These are phyloP conservation scores for Hippophae rhamnoides DNA, from an alignment of 306 rosid species.

Conservation along the genomic window DNA sequence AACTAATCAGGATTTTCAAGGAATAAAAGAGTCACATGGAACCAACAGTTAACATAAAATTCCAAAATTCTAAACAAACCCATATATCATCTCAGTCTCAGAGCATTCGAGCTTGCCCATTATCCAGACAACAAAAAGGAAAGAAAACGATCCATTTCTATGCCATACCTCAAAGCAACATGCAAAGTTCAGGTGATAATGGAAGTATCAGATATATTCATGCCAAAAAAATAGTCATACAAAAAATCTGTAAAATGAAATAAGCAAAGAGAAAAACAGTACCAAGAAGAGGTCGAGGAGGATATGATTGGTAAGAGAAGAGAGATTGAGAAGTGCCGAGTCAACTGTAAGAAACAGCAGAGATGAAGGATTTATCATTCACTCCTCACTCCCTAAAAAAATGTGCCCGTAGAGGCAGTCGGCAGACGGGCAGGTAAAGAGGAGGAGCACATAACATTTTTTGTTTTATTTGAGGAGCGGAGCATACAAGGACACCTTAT, in stretches of 20 bases:
- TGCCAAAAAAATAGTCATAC: neutral
- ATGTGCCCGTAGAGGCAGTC: too few species aligned
- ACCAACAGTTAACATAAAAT: too few species aligned
- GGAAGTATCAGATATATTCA: neutral
- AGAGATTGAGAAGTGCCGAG: conserved; percentile 77
- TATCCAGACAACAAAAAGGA: too few species aligned
- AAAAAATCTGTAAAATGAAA: neutral
- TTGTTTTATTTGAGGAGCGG: too few species aligned
- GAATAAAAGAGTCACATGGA: too few species aligned
- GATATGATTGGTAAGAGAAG: conserved; percentile 83
- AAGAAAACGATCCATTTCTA: too few species aligned
- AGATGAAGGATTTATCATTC: conserved; percentile 90
- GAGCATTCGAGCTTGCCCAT: too few species aligned
- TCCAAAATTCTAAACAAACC: conserved; percentile 1
- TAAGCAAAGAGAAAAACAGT: conserved; percentile 3
- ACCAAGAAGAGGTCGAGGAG: conserved; percentile 76
- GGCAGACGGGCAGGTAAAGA: too few species aligned
- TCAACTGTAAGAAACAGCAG: conserved; percentile 68
- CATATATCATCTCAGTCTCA: neutral
- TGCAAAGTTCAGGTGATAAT: neutral
- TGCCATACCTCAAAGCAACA: too few species aligned
- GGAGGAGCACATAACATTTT: too few species aligned
- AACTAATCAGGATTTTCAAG: too few species aligned
- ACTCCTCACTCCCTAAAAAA: conserved; percentile 11
- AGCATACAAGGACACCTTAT: too few species aligned